These are phyloP conservation scores for Pyrus pyrifolia DNA, from an alignment of 306 rosid genomes.

Conservation along the genomic window DNA sequence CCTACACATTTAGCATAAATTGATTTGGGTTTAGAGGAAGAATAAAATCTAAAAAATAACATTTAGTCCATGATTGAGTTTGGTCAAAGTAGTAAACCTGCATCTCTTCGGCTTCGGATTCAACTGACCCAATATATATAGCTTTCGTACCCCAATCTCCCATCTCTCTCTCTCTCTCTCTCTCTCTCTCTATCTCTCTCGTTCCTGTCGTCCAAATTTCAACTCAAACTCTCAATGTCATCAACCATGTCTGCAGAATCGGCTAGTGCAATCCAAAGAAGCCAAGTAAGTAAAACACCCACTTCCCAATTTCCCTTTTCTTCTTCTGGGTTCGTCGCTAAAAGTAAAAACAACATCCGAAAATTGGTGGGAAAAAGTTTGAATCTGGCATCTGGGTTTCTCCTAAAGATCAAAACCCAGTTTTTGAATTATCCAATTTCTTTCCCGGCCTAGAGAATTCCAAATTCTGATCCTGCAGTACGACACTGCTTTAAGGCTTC, in stretches of 20 bases:
- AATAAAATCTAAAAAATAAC: too few species aligned
- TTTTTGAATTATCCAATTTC: background rate
- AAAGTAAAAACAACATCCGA: background rate
- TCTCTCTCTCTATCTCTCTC: background rate
- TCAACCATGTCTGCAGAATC: constrained; percentile 82
- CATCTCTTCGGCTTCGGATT: background rate
- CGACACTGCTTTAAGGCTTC: background rate
- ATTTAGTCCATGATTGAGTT: too few species aligned
- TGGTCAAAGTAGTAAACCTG: too few species aligned
- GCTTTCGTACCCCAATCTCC: background rate
- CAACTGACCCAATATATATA: background rate
- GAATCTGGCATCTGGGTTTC: constrained; percentile 16
- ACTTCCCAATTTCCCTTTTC: background rate
- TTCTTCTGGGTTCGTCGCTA: background rate
- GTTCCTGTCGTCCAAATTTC: background rate
- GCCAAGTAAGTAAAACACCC: constrained; percentile 49
- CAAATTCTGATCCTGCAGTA: background rate
- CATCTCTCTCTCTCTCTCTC: background rate
- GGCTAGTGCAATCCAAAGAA: constrained; percentile 61
- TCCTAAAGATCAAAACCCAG: background rate
- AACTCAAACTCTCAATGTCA: constrained; percentile 2
- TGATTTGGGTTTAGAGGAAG: too few species aligned
- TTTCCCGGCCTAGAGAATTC: background rate
- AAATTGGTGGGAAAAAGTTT: background rate
- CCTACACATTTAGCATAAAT: too few species aligned